Percentiles rank a stretch among this genome's conserved stretches.
phyloP scores from a whole-genome alignment of 768 basidiomycete genomes.

The Mycena chlorophos region DNA sequence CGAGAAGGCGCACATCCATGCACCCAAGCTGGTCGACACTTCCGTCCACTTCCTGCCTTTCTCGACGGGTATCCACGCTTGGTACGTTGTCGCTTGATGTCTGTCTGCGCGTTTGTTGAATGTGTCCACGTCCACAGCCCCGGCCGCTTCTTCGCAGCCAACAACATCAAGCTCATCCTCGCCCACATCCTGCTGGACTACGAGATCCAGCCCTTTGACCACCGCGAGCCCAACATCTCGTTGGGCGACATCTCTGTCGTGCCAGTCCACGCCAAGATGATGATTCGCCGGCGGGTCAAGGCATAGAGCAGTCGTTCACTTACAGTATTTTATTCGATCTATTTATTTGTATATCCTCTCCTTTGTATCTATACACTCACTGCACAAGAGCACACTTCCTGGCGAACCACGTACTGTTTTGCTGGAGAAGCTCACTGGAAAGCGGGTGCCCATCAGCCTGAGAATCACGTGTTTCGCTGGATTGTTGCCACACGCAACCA shows the following conservation, averaged over 20 bases:
- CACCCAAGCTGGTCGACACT: conserved; percentile 8
- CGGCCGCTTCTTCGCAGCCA: conserved; percentile 21
- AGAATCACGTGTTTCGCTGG: no score
- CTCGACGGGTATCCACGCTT: conserved; percentile 14
- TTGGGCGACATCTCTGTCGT: conserved; percentile 16
- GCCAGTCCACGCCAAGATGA: no score
- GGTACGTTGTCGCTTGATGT: background rate
- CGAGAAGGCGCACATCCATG: conserved; percentile 15
- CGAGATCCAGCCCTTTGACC: conserved; percentile 13
- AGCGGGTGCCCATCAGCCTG: no score
- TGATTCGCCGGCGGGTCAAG: no score
- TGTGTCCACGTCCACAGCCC: conserved; percentile 7
- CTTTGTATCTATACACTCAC: no score
- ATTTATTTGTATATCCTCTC: no score
- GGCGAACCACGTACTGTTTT: no score
- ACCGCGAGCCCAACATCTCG: conserved; percentile 10
- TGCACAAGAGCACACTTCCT: no score
- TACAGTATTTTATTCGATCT: no score
- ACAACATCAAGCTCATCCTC: conserved; percentile 20
- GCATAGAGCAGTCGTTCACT: no score
- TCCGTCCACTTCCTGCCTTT: conserved; percentile 12
- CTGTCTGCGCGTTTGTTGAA: background rate
- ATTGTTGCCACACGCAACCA: no score
- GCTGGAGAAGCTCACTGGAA: no score
- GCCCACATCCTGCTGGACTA: conserved; percentile 20